phyloP scores from a whole-genome alignment of 768 basidiomycete species.

The Cystofilobasidium ferigula region DNA sequence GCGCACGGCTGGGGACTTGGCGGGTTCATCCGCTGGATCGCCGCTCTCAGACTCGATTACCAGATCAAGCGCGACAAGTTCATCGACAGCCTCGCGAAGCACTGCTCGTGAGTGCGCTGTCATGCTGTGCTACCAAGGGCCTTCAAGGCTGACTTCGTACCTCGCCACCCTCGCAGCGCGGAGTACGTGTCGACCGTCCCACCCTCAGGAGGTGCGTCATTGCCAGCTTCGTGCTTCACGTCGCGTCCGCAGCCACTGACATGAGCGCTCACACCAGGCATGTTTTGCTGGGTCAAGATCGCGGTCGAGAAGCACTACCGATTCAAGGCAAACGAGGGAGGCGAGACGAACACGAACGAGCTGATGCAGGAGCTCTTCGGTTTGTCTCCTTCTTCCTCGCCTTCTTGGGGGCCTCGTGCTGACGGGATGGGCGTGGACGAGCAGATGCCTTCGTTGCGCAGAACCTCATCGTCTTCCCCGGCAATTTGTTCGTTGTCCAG shows the following conservation, averaged over 20 bases:
- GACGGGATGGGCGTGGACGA: too few species aligned
- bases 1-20: constrained; percentile 42
- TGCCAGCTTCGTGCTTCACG: too few species aligned
- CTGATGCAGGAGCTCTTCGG: constrained; percentile 47
- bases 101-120: not conserved
- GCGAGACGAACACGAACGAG: constrained; percentile 27
- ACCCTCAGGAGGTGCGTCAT: not conserved
- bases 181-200: not conserved
- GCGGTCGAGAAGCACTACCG: constrained; percentile 13
- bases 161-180: too few species aligned
- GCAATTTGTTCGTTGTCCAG: not conserved
- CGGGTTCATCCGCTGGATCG: constrained; percentile 46
- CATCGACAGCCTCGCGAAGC: constrained; percentile 34
- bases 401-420: too few species aligned
- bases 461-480: not conserved
- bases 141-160: too few species aligned
- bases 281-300: constrained; percentile 44
- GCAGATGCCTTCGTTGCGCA: not conserved
- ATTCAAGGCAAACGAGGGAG: constrained; percentile 10
- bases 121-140: too few species aligned
- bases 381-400: not conserved
- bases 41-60: constrained; percentile 46
- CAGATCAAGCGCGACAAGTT: constrained; percentile 46
- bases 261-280: too few species aligned
- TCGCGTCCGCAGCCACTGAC: too few species aligned